A percentile compares a stretch with the other conserved stretches of the same genome.
phyloP scores from a whole-genome alignment of 192 early-diverging fungal genomes.

The Funneliformis geosporum region DNA sequence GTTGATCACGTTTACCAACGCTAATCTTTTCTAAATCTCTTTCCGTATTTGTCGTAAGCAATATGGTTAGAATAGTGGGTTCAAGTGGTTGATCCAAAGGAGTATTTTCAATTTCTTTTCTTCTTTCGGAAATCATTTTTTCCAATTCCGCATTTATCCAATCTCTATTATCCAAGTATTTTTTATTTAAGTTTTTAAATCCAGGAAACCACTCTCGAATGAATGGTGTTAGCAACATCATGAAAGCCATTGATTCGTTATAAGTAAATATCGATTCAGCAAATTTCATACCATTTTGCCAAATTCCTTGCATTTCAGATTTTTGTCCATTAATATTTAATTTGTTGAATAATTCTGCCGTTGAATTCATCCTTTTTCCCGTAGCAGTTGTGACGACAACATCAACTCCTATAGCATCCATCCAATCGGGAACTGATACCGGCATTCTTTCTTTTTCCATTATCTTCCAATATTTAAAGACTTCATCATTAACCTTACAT shows the following conservation, averaged over 20 bases:
- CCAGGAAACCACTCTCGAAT: not conserved
- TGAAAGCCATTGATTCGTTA: not conserved
- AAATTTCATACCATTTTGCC: not conserved
- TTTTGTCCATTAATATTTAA: not conserved
- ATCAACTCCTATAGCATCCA: not conserved
- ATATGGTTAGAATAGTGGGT: not conserved
- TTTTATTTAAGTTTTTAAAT: not conserved
- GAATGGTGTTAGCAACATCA: not conserved
- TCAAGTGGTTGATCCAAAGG: not conserved
- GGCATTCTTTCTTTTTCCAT: not conserved
- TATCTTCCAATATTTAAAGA: not conserved
- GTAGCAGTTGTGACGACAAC: not conserved
- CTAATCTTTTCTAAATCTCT: not conserved
- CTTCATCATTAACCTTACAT: conserved; percentile 1
- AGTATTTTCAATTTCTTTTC: conserved; percentile 17
- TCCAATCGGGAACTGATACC: not conserved
- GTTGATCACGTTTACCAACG: not conserved
- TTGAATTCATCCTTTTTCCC: not conserved
- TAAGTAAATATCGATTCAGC: not conserved
- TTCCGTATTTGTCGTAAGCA: conserved; percentile 18
- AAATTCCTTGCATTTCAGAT: not conserved
- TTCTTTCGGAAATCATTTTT: not conserved
- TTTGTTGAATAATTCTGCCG: not conserved
- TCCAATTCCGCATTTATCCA: not conserved
- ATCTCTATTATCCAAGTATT: conserved; percentile 6